Base-by-base conservation (phyloP, 345 rosid species). In the Hypericum androsaemum region DNA sequence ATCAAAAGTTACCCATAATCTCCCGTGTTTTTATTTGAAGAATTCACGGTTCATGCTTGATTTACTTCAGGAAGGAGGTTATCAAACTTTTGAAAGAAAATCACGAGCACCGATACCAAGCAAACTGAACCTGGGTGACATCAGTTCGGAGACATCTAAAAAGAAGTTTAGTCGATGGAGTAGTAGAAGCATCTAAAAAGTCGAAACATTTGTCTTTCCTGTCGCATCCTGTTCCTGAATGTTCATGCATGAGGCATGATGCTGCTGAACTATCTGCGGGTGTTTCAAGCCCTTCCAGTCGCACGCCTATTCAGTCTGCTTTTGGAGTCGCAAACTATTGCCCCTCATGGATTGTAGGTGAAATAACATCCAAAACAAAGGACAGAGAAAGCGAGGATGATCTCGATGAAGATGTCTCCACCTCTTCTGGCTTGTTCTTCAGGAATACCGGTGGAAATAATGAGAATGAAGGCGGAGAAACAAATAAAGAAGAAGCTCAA, bases 151-250 rank as follows among this genome's bases (percentile, higher is more conserved):
- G 69, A 64, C 89, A 82, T 69, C 62, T 92, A 40, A 73, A 82
- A 43, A 74, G 70, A 60, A 81, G 86, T 55, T 70, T 85, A 63
- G 74, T 81, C 6, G 85, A 88, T 59, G 84, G 98, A 54, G 64
- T 80, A 54, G 65, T 67, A 7, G 65, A 73, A 62, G 82, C 95
- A 13, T 80, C 83, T 0, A 60, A 58, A 17, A 74, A 50, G 59
- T 76, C 84, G 22, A 92, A 85, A 73, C 68, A 57, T 0, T 61
- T 47, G 10, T 67, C 95, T 50, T 88, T 88, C 65, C 84, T 92
- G 36, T 74, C 88, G 10, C 86, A 88, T 66, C 95, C 96, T 0
- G 77, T 78, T 43, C 98, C 94, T 0, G 96, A 92, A 73, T 92
- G 98, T 71, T 81, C 89, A 64, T 92, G 96, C 70, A 50, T 66